Conservation (phyloP, 495 filamentous ascomycete genomes). For the Annulohypoxylon stygium region DNA sequence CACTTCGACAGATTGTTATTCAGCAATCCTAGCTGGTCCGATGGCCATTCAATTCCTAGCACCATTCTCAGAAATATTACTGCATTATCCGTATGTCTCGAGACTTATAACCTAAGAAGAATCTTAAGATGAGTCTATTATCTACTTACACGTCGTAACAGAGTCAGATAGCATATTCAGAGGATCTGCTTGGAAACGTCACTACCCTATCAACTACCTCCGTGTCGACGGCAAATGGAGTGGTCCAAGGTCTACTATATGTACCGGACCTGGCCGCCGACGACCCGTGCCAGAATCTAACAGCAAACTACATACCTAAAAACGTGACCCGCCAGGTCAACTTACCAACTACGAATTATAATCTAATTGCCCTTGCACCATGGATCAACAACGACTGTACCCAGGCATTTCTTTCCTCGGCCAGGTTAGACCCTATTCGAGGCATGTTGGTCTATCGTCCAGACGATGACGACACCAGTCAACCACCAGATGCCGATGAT, state of each 20-base stretch:
- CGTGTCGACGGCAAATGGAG: slow-evolving; percentile 63
- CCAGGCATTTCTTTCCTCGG: slow-evolving; percentile 73
- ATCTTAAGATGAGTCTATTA: background rate
- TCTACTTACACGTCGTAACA: slow-evolving; percentile 50
- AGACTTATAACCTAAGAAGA: background rate
- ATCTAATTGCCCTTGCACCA: slow-evolving; percentile 84
- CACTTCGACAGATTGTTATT: slow-evolving; percentile 58
- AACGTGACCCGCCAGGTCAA: slow-evolving; percentile 79
- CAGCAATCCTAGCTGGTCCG: slow-evolving; percentile 61
- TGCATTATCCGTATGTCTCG: slow-evolving; percentile 58
- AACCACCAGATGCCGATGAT: slow-evolving; percentile 72
- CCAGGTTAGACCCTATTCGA: slow-evolving; percentile 65
- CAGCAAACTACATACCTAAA: slow-evolving; percentile 70
- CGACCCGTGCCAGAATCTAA: slow-evolving; percentile 71
- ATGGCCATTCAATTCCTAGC: slow-evolving; percentile 57
- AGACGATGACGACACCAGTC: slow-evolving; percentile 64
- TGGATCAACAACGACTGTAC: slow-evolving; percentile 83
- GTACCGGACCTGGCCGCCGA: slow-evolving; percentile 73
- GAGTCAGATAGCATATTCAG: slow-evolving; percentile 74
- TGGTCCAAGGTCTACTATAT: slow-evolving; percentile 81
- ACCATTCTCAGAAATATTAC: slow-evolving; percentile 65
- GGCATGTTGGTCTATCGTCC: slow-evolving; percentile 84
- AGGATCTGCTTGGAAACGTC: slow-evolving; percentile 69
- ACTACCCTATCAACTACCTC: slow-evolving; percentile 77
- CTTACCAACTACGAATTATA: slow-evolving; percentile 73